Evolutionary conservation across 2,329 filamentous ascomycete genomes (phyloP).

Genomic region (Exophiala lecanii-corni): DNA sequence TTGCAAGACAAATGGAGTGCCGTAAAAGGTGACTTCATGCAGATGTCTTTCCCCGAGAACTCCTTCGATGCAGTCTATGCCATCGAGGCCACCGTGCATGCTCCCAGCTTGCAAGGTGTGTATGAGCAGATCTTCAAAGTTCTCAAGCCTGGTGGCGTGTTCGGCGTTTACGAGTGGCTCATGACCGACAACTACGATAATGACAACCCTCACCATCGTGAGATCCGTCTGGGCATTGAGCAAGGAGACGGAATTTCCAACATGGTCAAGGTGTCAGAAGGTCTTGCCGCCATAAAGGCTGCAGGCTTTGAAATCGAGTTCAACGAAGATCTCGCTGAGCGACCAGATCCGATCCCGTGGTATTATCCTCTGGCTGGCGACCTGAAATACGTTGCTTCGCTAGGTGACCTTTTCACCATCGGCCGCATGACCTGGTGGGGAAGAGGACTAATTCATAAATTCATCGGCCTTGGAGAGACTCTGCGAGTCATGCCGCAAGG

Average conservation of each 20-base stretch:
- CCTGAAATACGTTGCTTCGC: slow-evolving; percentile 73
- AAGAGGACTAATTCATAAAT: slow-evolving; percentile 67
- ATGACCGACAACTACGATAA: slow-evolving; percentile 97
- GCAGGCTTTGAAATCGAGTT: slow-evolving; percentile 81
- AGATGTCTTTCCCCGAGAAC: slow-evolving; percentile 93
- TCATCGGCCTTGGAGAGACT: slow-evolving; percentile 72
- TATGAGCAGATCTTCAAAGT: slow-evolving; percentile 94
- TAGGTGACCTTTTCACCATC: slow-evolving; percentile 70
- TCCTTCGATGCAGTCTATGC: slow-evolving; percentile 93
- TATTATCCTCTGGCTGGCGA: slow-evolving; percentile 89
- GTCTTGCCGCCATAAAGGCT: slow-evolving; percentile 72
- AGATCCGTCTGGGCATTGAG: slow-evolving; percentile 91
- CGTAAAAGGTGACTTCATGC: slow-evolving; percentile 98
- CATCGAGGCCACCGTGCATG: slow-evolving; percentile 95
- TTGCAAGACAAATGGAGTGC: slow-evolving; percentile 75
- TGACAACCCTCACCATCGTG: slow-evolving; percentile 75
- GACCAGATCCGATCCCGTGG: slow-evolving; percentile 75
- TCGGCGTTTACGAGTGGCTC: slow-evolving; percentile 98
- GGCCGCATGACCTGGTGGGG: slow-evolving; percentile 85
- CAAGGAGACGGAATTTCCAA: slow-evolving; percentile 95
- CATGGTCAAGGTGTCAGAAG: slow-evolving; percentile 86
- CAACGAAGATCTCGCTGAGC: slow-evolving; percentile 80
- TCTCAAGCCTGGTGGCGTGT: slow-evolving; percentile 90
- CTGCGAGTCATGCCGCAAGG: slow-evolving; percentile 71
- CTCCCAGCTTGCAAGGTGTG: slow-evolving; percentile 81